Conservation (phyloP, 768 basidiomycete genomes). For the Leccinum truebloodii region DNA sequence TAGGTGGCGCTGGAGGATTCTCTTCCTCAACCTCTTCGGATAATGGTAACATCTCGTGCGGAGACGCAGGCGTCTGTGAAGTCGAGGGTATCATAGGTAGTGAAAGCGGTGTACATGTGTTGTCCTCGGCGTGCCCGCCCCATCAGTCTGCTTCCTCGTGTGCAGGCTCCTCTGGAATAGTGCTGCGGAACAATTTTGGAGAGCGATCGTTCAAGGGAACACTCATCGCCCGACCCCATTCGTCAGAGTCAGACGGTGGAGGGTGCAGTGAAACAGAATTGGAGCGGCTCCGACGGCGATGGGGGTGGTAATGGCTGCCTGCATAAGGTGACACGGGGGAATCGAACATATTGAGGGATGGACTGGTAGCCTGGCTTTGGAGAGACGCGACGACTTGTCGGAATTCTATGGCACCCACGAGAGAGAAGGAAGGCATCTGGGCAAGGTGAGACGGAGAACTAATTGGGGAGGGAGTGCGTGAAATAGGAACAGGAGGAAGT, state of each 20-base stretch:
- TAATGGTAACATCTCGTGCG: conserved; percentile 40
- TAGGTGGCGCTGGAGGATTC: conserved; percentile 41
- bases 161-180: conserved; percentile 22
- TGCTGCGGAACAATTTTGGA: conserved; percentile 34
- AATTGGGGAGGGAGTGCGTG: conserved; percentile 52
- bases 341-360: conserved; percentile 65
- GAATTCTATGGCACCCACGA: conserved; percentile 96
- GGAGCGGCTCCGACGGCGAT: conserved; percentile 30
- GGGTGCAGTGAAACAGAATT: conserved; percentile 34
- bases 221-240: conserved; percentile 53
- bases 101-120: conserved; percentile 20
- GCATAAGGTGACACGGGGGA: conserved; percentile 68
- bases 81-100: conserved; percentile 52
- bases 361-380: conserved; percentile 61
- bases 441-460: conserved; percentile 38
- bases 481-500: conserved; percentile 42
- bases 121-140: conserved; percentile 9
- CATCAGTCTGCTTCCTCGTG: conserved; percentile 11
- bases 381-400: conserved; percentile 85
- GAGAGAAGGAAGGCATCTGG: conserved; percentile 81
- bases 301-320: conserved; percentile 69
- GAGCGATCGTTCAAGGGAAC: conserved; percentile 56
- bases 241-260: conserved; percentile 35
- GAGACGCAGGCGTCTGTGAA: conserved; percentile 52
- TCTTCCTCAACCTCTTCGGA: conserved; percentile 45